Conservation (phyloP, 2,329 filamentous ascomycete species). For the Diaporthe velutina region DNA sequence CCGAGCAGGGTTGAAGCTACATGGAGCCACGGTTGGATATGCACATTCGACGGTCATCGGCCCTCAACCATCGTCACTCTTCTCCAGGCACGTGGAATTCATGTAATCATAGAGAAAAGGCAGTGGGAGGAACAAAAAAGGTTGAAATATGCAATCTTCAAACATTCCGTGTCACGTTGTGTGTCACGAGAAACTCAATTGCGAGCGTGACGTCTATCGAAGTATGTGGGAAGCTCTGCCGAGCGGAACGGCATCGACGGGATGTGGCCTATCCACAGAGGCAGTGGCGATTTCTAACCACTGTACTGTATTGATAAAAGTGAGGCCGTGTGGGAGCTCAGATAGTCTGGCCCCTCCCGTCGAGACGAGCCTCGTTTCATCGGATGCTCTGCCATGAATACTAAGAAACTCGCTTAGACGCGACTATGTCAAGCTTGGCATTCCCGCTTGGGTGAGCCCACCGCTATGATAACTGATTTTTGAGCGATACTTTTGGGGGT, state of each 20-base stretch:
- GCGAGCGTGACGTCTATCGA: neutral
- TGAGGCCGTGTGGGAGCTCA: conserved; percentile 1
- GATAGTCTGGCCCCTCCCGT: conserved; percentile 4
- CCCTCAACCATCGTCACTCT: neutral
- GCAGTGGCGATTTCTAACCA: neutral
- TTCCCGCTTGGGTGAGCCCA: conserved; percentile 8
- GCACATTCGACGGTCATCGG: neutral
- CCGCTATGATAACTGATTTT: conserved; percentile 17
- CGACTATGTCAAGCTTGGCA: conserved; percentile 16
- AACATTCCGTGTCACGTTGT: conserved; percentile 6
- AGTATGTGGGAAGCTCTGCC: neutral
- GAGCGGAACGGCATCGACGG: neutral
- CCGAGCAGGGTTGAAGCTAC: neutral
- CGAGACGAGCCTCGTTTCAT: conserved; percentile 34
- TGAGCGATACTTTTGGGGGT: neutral
- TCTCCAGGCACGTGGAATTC: neutral
- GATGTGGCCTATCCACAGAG: neutral
- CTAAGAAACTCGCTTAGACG: conserved; percentile 26
- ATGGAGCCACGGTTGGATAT: too few relatives aligned
- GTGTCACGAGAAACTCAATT: conserved; percentile 16
- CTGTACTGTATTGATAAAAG: neutral
- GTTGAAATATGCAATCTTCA: conserved; percentile 1
- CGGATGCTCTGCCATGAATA: conserved; percentile 17
- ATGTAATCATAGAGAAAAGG: neutral
- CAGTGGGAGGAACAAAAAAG: neutral